phyloP scores from a whole-genome alignment of 129 eudicot genomes.

The Helichrysum umbraculigerum region DNA sequence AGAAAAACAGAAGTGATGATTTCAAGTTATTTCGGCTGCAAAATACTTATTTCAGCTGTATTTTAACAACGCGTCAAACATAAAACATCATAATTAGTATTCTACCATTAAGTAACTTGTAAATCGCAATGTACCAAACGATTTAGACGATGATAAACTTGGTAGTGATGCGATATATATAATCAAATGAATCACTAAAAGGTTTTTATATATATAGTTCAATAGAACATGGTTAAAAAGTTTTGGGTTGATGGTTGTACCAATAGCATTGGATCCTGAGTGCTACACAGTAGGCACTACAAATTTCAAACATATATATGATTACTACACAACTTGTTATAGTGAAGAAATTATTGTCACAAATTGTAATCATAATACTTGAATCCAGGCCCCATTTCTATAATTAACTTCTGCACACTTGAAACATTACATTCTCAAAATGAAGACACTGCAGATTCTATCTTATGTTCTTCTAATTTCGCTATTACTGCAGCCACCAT shows the following conservation, averaged over 20 bases:
- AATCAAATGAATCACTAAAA: background rate
- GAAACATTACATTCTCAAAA: constrained; percentile 29
- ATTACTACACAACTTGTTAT: constrained; percentile 30
- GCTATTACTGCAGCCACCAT: constrained; percentile 28
- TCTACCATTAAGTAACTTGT: background rate
- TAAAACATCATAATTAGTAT: background rate
- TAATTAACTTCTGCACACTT: constrained; percentile 16
- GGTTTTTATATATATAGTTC: background rate
- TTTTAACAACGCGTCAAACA: background rate
- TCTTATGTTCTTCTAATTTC: constrained; percentile 35
- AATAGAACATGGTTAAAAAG: background rate
- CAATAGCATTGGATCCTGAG: constrained; percentile 44
- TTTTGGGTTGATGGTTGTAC: background rate
- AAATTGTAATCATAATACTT: constrained; percentile 11
- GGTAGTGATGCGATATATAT: background rate
- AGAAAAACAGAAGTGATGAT: background rate
- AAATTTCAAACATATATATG: constrained; percentile 37
- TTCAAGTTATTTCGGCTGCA: background rate
- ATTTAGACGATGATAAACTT: background rate
- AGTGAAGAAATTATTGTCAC: constrained; percentile 11
- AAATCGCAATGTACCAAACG: background rate
- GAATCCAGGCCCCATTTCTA: constrained; percentile 25
- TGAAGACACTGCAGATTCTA: constrained; percentile 32
- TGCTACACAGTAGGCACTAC: constrained; percentile 27
- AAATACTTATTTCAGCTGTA: too few species aligned